These are phyloP conservation scores for Atkinsonella hypoxylon DNA, from an alignment of 2,329 filamentous ascomycete genomes.

Conservation along the genomic window DNA sequence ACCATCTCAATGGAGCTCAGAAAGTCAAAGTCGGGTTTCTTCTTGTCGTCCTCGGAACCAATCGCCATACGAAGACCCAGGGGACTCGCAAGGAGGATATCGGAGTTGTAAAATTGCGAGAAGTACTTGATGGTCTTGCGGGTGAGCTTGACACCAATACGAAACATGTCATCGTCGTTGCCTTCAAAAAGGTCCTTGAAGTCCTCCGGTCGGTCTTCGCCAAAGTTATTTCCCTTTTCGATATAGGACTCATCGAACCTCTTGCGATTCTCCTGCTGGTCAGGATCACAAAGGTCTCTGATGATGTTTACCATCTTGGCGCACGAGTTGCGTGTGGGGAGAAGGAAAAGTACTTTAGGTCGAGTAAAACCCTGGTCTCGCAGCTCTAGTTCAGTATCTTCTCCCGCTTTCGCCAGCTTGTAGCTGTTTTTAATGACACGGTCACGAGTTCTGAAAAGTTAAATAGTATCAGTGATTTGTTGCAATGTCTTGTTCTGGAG, in stretches of 20 bases:
- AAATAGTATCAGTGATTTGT: not conserved
- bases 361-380: slow-evolving; percentile 93
- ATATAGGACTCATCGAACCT: slow-evolving; percentile 79
- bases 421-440: slow-evolving; percentile 87
- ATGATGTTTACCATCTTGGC: slow-evolving; percentile 69
- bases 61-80: slow-evolving; percentile 85
- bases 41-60: slow-evolving; percentile 56
- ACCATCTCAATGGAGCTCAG: slow-evolving; percentile 87
- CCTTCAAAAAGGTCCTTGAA: slow-evolving; percentile 84
- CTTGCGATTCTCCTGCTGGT: slow-evolving; percentile 91
- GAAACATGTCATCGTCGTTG: slow-evolving; percentile 96
- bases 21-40: slow-evolving; percentile 70
- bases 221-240: slow-evolving; percentile 51
- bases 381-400: slow-evolving; percentile 55
- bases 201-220: slow-evolving; percentile 67
- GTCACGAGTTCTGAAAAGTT: slow-evolving; percentile 60
- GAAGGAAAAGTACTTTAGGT: slow-evolving; percentile 81
- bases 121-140: slow-evolving; percentile 93
- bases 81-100: slow-evolving; percentile 86
- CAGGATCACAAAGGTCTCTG: slow-evolving; percentile 61
- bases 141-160: slow-evolving; percentile 91
- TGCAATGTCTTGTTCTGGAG: not conserved
- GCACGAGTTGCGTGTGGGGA: slow-evolving; percentile 81
- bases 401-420: slow-evolving; percentile 55
- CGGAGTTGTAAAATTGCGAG: slow-evolving; percentile 88